Evolutionary conservation across 2,329 filamentous ascomycete genomes (phyloP), one percentile per base, ranked within the genome.

Genomic region (Emmonsia crescens): DNA sequence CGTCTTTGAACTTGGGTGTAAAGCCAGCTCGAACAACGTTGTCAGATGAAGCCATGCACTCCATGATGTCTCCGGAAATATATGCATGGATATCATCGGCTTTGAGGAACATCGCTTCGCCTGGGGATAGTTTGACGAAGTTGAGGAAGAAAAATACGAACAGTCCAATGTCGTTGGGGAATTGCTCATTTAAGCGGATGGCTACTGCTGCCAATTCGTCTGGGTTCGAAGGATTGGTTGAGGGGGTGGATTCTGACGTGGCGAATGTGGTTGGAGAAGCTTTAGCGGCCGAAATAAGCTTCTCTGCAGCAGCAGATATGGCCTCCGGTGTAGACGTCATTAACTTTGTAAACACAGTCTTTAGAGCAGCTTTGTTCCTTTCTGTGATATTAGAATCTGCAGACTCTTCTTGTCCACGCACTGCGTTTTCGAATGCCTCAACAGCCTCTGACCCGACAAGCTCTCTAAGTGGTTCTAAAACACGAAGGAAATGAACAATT

Each of bases 41-140:
- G 82, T 99, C 94, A n/a, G 90, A 96, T 9, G 91, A 88, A 0
- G 94, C 94, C 94, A 99, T 99, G 80, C 94, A 99, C 77, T 99
- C 94, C 73, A 99, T 91, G 68, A 99, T 96, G 71, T 99, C 93
- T 40, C 77, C 77, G 5, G 76, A 78, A 52, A 79, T 77, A 62
- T 99, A 99, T 57, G 94, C 94, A 74, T 99, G 94, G 69, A 97
- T 97, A 71, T 97, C 94, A 71, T 99, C 93, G 6, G 94, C 94
- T 70, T 91, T 90, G 42, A 99, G 82, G 78, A 97, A 99, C 80
- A 99, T 89, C 9, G 93, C 94, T 77, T 99, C 93, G 59, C 94
- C 94, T 0, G 92, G 85, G 57, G 88, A 79, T 16, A 99, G 84
- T 67, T 87, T 89, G 71, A 99, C 89, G 71, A 90, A 96, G 80